A percentile compares a stretch with the other conserved stretches of the same genome.
phyloP scores from a whole-genome alignment of 148 eudicot species.

The Amaranthus hypochondriacus region DNA sequence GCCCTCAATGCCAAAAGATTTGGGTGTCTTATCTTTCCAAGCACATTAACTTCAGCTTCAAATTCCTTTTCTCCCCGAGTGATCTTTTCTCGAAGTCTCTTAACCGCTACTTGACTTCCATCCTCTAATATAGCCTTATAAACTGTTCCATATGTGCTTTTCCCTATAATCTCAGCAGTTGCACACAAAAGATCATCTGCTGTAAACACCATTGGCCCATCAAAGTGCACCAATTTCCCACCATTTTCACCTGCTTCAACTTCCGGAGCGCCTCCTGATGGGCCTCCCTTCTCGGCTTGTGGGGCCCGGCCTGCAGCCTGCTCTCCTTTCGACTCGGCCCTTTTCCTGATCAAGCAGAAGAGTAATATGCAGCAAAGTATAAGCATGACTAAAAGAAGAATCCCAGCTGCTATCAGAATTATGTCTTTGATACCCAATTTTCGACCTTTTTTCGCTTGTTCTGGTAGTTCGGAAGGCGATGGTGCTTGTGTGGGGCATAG shows the following conservation, averaged over 20 bases:
- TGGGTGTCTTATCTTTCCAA: slow-evolving; percentile 76
- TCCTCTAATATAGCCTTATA: slow-evolving; percentile 87
- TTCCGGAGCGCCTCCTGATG: slow-evolving; percentile 31
- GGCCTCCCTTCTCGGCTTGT: slow-evolving; percentile 48
- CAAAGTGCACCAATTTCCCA: slow-evolving; percentile 84
- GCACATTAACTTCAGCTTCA: slow-evolving; percentile 69
- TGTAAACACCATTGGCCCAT: slow-evolving; percentile 70
- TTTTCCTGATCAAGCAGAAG: slow-evolving; percentile 60
- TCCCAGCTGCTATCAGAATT: slow-evolving; percentile 69
- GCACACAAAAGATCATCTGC: slow-evolving; percentile 92
- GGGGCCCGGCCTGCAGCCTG: slow-evolving; percentile 27
- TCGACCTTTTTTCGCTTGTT: slow-evolving; percentile 16
- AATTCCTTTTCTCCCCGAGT: slow-evolving; percentile 70
- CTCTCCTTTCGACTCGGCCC: slow-evolving; percentile 30
- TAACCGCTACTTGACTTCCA: slow-evolving; percentile 80
- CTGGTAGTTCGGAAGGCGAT: slow-evolving; percentile 23
- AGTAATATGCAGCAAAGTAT: slow-evolving; percentile 58
- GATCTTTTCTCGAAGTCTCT: slow-evolving; percentile 76
- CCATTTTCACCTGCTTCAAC: slow-evolving; percentile 57
- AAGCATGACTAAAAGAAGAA: slow-evolving; percentile 46
- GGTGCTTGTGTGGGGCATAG: slow-evolving; percentile 43
- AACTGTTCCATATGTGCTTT: slow-evolving; percentile 88
- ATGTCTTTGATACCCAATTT: slow-evolving; percentile 57
- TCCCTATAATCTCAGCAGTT: slow-evolving; percentile 92
- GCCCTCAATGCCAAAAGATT: slow-evolving; percentile 90